Conservation (phyloP, 768 basidiomycete species). For the Serendipita sp. region DNA sequence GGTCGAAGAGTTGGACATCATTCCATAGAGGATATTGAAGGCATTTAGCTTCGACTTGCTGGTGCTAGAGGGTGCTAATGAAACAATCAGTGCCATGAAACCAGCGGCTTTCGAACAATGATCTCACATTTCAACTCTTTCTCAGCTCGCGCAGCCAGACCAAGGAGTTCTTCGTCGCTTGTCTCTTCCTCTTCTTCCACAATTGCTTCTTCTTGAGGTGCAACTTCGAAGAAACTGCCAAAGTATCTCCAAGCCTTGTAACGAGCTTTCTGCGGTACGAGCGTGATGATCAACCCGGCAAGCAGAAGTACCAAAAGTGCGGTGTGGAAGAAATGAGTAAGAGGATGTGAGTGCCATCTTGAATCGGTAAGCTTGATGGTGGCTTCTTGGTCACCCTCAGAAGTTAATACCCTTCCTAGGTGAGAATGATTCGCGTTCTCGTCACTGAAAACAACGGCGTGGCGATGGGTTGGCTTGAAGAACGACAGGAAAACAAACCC, state of each 20-base stretch:
- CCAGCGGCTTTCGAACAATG: not conserved
- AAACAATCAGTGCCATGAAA: not conserved
- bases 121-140: not conserved
- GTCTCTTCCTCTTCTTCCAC: not conserved
- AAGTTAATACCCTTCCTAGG: not conserved
- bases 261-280: not conserved
- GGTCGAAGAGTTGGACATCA: not conserved
- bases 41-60: not conserved
- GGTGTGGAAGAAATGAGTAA: not conserved
- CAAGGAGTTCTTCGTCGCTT: not conserved
- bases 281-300: not conserved
- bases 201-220: not conserved
- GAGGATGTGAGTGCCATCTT: conserved; percentile 1
- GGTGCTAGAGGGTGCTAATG: not conserved
- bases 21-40: not conserved
- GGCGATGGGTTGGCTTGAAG: conserved; percentile 50
- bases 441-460: conserved; percentile 21
- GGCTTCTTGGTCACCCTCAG: not conserved
- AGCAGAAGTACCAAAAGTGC: not conserved
- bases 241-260: not conserved
- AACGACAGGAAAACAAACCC: conserved; percentile 74
- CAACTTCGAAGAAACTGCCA: not conserved
- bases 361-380: not conserved
- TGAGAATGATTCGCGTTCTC: not conserved
- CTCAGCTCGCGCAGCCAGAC: not conserved